These are phyloP conservation scores for Trichoderma sp. DNA, from an alignment of 2,329 filamentous ascomycete genomes.

Conservation along the genomic window DNA sequence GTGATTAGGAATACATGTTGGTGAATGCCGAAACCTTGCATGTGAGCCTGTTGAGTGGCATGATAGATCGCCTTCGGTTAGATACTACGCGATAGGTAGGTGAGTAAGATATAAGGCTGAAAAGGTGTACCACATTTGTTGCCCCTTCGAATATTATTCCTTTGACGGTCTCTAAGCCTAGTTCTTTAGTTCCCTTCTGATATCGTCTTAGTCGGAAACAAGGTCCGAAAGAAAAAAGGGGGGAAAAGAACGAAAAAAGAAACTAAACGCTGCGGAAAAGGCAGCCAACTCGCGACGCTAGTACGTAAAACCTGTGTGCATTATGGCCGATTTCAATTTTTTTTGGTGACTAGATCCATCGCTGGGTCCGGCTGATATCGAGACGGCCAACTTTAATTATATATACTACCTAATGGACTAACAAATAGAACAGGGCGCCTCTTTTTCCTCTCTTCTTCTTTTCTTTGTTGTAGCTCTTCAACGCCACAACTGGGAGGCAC, in stretches of 20 bases:
- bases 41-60: neutral
- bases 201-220: neutral
- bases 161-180: neutral
- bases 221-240: neutral
- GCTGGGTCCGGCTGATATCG: neutral
- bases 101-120: conserved; percentile 13
- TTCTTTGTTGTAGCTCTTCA: neutral
- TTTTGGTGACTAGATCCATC: neutral
- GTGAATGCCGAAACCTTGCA: neutral
- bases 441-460: neutral
- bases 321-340: neutral
- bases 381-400: neutral
- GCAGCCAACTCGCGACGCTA: neutral
- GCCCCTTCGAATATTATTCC: neutral
- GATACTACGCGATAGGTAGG: neutral
- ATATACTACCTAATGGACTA: neutral
- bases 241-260: neutral
- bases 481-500: neutral
- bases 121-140: neutral
- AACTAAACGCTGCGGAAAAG: neutral
- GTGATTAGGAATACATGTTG: neutral
- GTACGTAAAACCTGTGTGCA: neutral
- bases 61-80: neutral
- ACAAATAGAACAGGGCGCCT: neutral
- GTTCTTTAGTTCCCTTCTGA: neutral